Conservation (phyloP, 2,329 filamentous ascomycete genomes). For the Sporothrix phasma region DNA sequence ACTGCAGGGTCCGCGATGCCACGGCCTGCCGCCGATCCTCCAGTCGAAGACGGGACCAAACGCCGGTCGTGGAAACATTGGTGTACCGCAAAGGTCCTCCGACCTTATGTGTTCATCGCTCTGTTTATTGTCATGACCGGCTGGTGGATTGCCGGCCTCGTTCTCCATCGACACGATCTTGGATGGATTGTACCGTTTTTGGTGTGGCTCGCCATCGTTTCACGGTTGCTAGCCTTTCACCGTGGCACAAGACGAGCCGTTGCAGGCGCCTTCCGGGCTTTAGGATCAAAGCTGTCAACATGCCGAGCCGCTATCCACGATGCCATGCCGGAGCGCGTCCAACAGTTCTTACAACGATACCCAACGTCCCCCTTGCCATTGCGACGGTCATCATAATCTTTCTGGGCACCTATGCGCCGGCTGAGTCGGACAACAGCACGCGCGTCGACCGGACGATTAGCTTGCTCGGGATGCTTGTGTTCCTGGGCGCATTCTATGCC, state of each 20-base stretch:
- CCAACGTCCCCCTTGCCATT: constrained; percentile 30
- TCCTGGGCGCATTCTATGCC: constrained; percentile 55
- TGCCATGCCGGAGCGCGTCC: not conserved
- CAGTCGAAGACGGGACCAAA: not conserved
- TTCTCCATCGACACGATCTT: constrained; percentile 56
- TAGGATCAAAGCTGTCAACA: not conserved
- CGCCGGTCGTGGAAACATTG: not conserved
- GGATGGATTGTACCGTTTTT: constrained; percentile 83
- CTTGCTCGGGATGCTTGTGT: constrained; percentile 65
- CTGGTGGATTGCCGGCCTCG: constrained; percentile 32
- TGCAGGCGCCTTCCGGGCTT: not conserved
- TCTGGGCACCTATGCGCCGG: constrained; percentile 65
- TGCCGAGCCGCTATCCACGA: not conserved
- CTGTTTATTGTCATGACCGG: constrained; percentile 19
- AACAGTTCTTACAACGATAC: not conserved
- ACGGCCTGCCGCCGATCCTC: too few relatives aligned
- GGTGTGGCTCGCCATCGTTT: constrained; percentile 62
- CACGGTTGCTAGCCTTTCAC: constrained; percentile 60
- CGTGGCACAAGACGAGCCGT: not conserved
- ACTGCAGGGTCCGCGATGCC: not conserved
- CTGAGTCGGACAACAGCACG: constrained; percentile 65
- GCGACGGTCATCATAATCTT: constrained; percentile 62
- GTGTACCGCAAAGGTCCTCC: not conserved
- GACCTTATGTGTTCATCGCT: not conserved
- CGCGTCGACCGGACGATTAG: constrained; percentile 71